Evolutionary conservation across 1,139 yeast genomes (phyloP).

Genomic region (Wickerhamiella infanticola): DNA sequence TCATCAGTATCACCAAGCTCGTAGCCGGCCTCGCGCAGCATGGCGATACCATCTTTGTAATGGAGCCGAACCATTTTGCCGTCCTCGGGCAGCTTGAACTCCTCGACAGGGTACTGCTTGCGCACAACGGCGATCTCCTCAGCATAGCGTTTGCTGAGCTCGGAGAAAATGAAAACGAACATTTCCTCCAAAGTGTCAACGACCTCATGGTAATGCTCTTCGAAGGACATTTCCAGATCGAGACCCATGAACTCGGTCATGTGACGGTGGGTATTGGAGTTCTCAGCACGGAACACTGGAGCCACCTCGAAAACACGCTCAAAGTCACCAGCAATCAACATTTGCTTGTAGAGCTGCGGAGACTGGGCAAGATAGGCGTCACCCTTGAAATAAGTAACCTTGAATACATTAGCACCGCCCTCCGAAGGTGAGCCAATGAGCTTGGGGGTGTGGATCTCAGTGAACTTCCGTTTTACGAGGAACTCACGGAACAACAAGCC

Average conservation of each 20-base stretch:
- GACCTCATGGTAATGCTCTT: constrained; percentile 94
- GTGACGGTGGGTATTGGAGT: constrained; percentile 97
- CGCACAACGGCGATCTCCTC: constrained; percentile 82
- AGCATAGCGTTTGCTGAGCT: constrained; percentile 63
- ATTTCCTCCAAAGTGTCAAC: constrained; percentile 70
- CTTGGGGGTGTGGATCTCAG: constrained; percentile 93
- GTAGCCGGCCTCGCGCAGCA: constrained; percentile 64
- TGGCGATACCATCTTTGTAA: constrained; percentile 77
- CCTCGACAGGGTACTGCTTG: constrained; percentile 94
- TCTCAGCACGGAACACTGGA: constrained; percentile 98
- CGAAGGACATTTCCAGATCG: constrained; percentile 96
- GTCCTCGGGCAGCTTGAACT: constrained; percentile 66
- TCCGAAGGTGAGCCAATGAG: constrained; percentile 90
- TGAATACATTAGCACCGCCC: constrained; percentile 96
- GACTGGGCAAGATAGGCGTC: constrained; percentile 93
- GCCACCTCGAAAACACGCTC: constrained; percentile 92
- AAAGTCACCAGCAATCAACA: constrained; percentile 93
- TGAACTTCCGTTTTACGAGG: constrained; percentile 48
- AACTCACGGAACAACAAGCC: constrained; percentile 82
- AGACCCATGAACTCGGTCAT: constrained; percentile 97
- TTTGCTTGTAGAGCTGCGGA: constrained; percentile 96
- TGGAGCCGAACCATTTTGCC: constrained; percentile 76
- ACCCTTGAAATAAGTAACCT: constrained; percentile 80
- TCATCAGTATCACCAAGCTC: constrained; percentile 82
- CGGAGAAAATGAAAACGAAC: constrained; percentile 75